phyloP scores from a whole-genome alignment of 169 alveolate species.

The Eimeria necatrix region DNA sequence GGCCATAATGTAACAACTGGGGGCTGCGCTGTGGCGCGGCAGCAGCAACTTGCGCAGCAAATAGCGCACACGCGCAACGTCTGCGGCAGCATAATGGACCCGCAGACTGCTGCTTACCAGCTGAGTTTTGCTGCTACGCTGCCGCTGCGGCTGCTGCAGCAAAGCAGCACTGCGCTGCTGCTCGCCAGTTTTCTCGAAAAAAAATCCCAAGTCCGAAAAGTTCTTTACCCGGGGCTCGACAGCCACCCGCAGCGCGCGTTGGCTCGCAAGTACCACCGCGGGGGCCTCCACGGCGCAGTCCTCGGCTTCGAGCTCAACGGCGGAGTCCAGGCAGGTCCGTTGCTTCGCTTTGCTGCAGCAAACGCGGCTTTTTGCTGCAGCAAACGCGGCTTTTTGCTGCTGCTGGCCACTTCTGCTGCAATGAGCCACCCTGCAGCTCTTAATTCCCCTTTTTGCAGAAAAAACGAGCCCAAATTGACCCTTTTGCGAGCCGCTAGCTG shows the following conservation, averaged over 20 bases:
- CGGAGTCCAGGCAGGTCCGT: conserved; percentile 74
- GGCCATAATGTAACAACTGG: conserved; percentile 87
- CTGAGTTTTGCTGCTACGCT: conserved; percentile 83
- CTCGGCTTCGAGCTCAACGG: conserved; percentile 85
- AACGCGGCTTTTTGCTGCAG: no score
- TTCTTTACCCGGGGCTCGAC: conserved; percentile 86
- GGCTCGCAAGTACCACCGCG: conserved; percentile 85
- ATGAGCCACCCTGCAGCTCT: no score
- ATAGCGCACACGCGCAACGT: conserved; percentile 83
- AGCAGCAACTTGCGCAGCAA: no score
- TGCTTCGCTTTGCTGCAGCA: no score
- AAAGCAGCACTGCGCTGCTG: conserved; percentile 84
- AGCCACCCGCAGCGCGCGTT: conserved; percentile 85
- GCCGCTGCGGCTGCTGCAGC: conserved; percentile 82
- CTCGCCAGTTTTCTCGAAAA: conserved; percentile 83
- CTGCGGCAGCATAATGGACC: conserved; percentile 87
- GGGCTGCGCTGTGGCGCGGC: conserved; percentile 84
- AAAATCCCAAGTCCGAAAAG: conserved; percentile 80
- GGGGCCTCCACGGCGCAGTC: conserved; percentile 87
- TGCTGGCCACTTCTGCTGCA: no score
- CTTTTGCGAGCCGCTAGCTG: no score
- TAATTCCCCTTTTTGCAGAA: no score
- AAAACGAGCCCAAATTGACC: no score
- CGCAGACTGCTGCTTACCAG: conserved; percentile 84
- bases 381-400: no score